phyloP scores from a whole-genome alignment of 805 yeast species.

The Saccharomycopsis sp. region DNA sequence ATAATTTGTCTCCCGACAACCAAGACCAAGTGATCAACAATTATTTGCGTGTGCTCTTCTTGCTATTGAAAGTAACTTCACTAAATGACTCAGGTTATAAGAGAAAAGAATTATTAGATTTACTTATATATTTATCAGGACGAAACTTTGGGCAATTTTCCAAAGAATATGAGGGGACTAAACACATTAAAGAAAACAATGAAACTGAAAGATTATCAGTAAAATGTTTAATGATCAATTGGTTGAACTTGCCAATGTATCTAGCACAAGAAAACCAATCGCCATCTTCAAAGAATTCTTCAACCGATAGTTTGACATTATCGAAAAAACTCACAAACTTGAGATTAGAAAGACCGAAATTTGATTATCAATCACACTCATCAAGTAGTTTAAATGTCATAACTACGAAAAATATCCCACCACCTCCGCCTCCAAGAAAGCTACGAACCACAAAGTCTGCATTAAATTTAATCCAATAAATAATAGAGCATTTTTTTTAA shows the following conservation, averaged over 20 bases:
- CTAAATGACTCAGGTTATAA: conserved; percentile 26
- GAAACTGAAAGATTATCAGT: conserved; percentile 16
- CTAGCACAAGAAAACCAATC: not conserved
- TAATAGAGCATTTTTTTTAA: not conserved
- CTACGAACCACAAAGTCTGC: not conserved
- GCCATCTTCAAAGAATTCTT: conserved; percentile 1
- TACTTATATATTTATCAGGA: conserved; percentile 19
- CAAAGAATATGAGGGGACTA: conserved; percentile 7
- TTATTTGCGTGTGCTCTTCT: conserved; percentile 45
- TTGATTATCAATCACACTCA: not conserved
- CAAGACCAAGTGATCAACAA: conserved; percentile 36
- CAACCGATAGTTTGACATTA: conserved; percentile 1
- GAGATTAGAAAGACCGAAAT: not conserved
- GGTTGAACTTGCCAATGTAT: too few relatives aligned
- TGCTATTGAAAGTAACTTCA: conserved; percentile 42
- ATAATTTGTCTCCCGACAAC: conserved; percentile 37
- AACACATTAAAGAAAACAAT: not conserved
- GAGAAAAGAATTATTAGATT: conserved; percentile 17
- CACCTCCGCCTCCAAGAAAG: conserved; percentile 12
- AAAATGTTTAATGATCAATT: conserved; percentile 17
- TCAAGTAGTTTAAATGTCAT: not conserved
- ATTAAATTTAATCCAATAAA: not conserved
- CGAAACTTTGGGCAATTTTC: conserved; percentile 9
- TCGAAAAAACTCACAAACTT: conserved; percentile 1
- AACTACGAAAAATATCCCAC: conserved; percentile 5